phyloP scores from a whole-genome alignment of 805 yeast genomes.

The Lipomyces yamanashiensis region DNA sequence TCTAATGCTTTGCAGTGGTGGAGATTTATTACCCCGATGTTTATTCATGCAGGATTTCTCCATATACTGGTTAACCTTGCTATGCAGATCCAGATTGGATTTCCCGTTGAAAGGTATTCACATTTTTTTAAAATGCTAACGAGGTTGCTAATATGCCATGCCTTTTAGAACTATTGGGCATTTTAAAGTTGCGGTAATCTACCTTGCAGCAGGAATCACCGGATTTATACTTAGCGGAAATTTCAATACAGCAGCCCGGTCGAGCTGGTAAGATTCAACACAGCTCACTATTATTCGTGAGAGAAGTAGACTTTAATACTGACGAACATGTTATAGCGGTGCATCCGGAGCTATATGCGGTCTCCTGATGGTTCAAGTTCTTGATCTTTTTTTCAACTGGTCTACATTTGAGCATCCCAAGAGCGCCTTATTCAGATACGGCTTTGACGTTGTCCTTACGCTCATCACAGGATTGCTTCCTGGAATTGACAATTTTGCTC shows the following conservation, averaged over 20 bases:
- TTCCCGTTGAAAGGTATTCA: constrained; percentile 56
- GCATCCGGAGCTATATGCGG: constrained; percentile 77
- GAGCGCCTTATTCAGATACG: constrained; percentile 52
- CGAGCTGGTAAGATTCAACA: constrained; percentile 40
- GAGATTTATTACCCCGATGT: constrained; percentile 69
- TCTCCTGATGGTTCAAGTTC: constrained; percentile 62
- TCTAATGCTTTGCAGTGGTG: constrained; percentile 52
- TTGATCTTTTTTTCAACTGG: constrained; percentile 59
- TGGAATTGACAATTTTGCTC: constrained; percentile 75
- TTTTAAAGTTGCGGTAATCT: constrained; percentile 58
- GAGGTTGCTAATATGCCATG: not conserved
- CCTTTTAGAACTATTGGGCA: constrained; percentile 52
- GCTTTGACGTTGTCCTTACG: constrained; percentile 62
- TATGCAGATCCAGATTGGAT: constrained; percentile 65
- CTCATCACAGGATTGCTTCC: constrained; percentile 71
- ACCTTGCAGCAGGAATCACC: constrained; percentile 63
- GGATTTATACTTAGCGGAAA: constrained; percentile 74
- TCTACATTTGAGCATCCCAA: constrained; percentile 54
- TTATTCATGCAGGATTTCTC: constrained; percentile 73
- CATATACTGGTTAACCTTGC: constrained; percentile 68
- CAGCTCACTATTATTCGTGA: not conserved
- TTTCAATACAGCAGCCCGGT: constrained; percentile 67
- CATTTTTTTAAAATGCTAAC: not conserved
- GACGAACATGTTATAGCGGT: constrained; percentile 55
- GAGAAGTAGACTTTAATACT: not conserved